Conservation (phyloP, 1,139 yeast species). For the Ogataea hybrid region DNA sequence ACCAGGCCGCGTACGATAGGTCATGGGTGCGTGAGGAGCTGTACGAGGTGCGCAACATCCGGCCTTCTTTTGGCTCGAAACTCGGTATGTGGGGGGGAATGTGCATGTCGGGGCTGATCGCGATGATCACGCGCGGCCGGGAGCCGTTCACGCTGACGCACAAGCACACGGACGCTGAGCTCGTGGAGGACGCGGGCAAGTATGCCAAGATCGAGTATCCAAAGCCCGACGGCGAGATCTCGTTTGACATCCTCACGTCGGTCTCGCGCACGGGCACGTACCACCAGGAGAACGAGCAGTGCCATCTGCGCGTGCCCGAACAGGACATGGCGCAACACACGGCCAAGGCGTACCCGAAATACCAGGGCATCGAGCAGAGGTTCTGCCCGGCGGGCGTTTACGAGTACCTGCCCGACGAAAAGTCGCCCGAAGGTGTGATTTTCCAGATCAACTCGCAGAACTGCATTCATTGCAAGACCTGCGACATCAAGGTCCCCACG, state of each 20-base stretch:
- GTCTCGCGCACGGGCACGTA: constrained; percentile 95
- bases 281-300: constrained; percentile 91
- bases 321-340: constrained; percentile 73
- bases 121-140: constrained; percentile 70
- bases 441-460: constrained; percentile 95
- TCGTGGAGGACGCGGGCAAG: constrained; percentile 65
- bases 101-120: constrained; percentile 79
- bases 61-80: constrained; percentile 82
- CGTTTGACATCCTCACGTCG: constrained; percentile 88
- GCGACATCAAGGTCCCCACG: constrained; percentile 94
- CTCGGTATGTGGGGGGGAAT: constrained; percentile 79
- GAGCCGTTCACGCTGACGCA: constrained; percentile 88
- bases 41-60: constrained; percentile 76
- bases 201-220: constrained; percentile 80
- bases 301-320: constrained; percentile 78
- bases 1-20: constrained; percentile 60
- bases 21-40: constrained; percentile 90
- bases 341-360: constrained; percentile 64
- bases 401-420: constrained; percentile 78
- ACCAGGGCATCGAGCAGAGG: constrained; percentile 81
- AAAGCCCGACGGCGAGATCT: constrained; percentile 86
- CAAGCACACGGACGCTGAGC: constrained; percentile 65
- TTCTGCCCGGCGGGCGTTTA: constrained; percentile 99
- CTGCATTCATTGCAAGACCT: constrained; percentile 97
- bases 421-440: constrained; percentile 57